Evolutionary conservation across 257 asterid genomes (phyloP).

Genomic region (Paulownia fortunei): DNA sequence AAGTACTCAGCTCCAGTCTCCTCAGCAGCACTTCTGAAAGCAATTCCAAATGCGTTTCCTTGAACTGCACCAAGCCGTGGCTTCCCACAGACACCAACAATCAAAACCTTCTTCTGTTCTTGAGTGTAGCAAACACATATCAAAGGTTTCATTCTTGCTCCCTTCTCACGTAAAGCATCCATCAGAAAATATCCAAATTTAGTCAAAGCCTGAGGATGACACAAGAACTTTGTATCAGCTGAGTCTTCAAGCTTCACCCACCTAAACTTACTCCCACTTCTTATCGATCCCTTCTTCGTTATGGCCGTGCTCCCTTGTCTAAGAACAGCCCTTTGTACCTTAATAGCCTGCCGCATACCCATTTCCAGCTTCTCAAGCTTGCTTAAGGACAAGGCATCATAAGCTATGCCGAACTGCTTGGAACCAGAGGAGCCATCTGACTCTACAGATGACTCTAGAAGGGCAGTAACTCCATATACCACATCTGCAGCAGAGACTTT

Average conservation of each 20-base stretch:
- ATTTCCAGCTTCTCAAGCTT: slow-evolving; percentile 79
- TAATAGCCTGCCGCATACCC: slow-evolving; percentile 95
- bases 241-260: slow-evolving; percentile 97
- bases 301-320: slow-evolving; percentile 98
- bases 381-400: slow-evolving; percentile 78
- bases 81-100: slow-evolving; percentile 94
- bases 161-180: slow-evolving; percentile 98
- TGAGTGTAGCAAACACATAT: slow-evolving; percentile 82
- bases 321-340: slow-evolving; percentile 90
- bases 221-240: slow-evolving; percentile 74
- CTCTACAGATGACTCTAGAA: slow-evolving; percentile 79
- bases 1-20: slow-evolving; percentile 92
- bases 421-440: slow-evolving; percentile 86
- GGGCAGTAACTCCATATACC: slow-evolving; percentile 91
- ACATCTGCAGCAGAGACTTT: slow-evolving; percentile 97
- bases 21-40: slow-evolving; percentile 91
- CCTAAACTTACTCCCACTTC: slow-evolving; percentile 95
- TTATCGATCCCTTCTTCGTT: slow-evolving; percentile 89
- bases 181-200: slow-evolving; percentile 85
- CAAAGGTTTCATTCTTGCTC: slow-evolving; percentile 97
- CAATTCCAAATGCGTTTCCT: slow-evolving; percentile 93
- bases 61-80: slow-evolving; percentile 93
- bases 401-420: slow-evolving; percentile 79
- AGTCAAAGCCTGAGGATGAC: slow-evolving; percentile 94
- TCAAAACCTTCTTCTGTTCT: slow-evolving; percentile 67